Base-by-base conservation (phyloP, 2,329 filamentous ascomycete genomes). In the Blumeria hordei region DNA sequence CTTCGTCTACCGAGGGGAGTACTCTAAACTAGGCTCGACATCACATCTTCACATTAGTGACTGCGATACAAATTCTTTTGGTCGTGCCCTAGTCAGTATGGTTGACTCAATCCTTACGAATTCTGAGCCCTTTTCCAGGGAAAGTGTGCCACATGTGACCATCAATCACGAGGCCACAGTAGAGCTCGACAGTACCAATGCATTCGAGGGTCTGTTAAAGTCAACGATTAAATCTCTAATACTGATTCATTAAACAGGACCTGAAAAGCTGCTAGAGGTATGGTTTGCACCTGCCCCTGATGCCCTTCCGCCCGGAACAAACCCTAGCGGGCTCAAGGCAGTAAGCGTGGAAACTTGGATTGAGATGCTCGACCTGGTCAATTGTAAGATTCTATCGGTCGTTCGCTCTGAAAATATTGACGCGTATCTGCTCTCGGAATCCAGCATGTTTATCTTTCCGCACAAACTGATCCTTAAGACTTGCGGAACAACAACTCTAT, bases 391-490 rank as follows among this genome's bases (percentile, higher is more conserved):
- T 55, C 75, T 98, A 55, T 98, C 92, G 3, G 83, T 94, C 59
- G 78, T 98, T 59, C 82, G 90, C 66, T 94, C 90, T 28, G 88
- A 94, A 59, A 82, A 90, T 66, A 84, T 96, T 63, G 92, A 98
- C 66, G 90, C 92, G 60, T 98, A 98, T 67, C 79, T 98, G 6
- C 76, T 98, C 55, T 98, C 92, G 59, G 92, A 98, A 71, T 96
- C 92, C 43, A 96, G 92, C 83, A 94, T 98, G 88, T 98, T 98
- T 67, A 87, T 98, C 63, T 98, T 94, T 69, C 88, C 88, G n/a
- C 92, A 98, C 77, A 98, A 98, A 75, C 77, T 98, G 60, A 94
- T 98, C 58, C 74, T 98, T 61, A 98, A 98, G 78, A 98, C 92
- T 7, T 98, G 92, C 65, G 92, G 92, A 58, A 98, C 92, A 28